Base-by-base conservation (phyloP, 148 eudicot species). In the Camellia sinensis region DNA sequence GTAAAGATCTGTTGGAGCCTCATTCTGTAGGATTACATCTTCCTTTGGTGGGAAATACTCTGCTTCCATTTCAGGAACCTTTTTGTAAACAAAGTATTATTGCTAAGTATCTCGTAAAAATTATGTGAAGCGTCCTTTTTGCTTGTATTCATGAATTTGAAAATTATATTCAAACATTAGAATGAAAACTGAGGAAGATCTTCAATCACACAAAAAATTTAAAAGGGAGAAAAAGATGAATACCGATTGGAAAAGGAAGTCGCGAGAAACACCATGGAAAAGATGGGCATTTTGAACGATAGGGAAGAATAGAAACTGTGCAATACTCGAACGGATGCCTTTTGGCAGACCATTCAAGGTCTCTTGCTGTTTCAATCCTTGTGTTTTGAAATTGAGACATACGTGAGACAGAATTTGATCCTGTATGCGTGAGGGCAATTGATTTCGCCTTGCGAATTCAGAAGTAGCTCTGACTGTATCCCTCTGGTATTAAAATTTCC, bases 41-140 rank as follows among this genome's bases (percentile, higher is more conserved):
- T 93, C 91, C 73, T 83, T 92, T 2, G 99, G 97, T 62, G 98
- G 95, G 80, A 85, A 93, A 83, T 93, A 95, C 69, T 93, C 98
- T 64, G 97, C 98, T 53, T 92, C 94, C 89, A 95, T 82, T 79
- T 92, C 97, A 0, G 97, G 85, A 74, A 92, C 97, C 98, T 94
- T 80, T 45, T 57, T 12, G 52, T 10, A 71, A 18, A 63, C 73
- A 80, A 45, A 63, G 77, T 10, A 72, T 29, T 4, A 71, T n/a
- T 52, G 40, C 61, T 52, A 18, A 65, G 43, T 18, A 29, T 82
- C 12, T 61, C 45, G 67, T 21, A 43, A 63, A 17, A 50, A 37
- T 41, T 5, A 19, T 67, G n/a, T 41, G 15, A 67, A 50, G 29
- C n/a, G 12, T 56, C 12, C 17, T 56, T 56, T 48, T 48, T 48